Conservation (phyloP, 306 rosid species). For the Canavalia ensiformis region DNA sequence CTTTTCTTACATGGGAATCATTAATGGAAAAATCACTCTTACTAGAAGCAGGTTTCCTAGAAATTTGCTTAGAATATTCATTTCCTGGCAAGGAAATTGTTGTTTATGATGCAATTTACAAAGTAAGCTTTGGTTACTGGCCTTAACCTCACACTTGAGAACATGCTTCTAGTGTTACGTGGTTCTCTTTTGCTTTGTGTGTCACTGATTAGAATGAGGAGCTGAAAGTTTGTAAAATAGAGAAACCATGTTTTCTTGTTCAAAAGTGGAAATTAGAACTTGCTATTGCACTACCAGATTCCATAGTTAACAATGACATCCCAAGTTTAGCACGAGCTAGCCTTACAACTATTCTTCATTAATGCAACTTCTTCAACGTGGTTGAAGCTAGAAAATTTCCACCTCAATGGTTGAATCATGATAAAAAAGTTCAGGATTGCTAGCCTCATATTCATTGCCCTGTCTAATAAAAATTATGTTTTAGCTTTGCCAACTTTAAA, state of each 20-base stretch:
- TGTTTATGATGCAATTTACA: constrained; percentile 45
- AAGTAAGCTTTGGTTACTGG: constrained; percentile 53
- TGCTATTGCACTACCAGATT: constrained; percentile 72
- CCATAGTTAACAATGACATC: constrained; percentile 59
- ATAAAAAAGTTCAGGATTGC: constrained; percentile 80
- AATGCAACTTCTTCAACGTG: constrained; percentile 66
- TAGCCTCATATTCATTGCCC: constrained; percentile 76
- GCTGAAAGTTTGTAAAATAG: constrained; percentile 70
- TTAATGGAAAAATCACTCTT: constrained; percentile 66
- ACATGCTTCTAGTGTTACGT: constrained; percentile 17
- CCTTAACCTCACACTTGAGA: constrained; percentile 1
- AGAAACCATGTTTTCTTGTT: constrained; percentile 62
- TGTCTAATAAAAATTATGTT: constrained; percentile 53
- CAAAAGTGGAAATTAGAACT: constrained; percentile 62
- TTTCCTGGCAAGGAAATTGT: constrained; percentile 53
- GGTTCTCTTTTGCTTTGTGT: not conserved
- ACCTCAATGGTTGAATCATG: constrained; percentile 55
- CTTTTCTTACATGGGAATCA: constrained; percentile 62
- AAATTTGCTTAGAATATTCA: constrained; percentile 53
- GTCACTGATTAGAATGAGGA: constrained; percentile 54
- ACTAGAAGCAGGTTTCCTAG: constrained; percentile 70
- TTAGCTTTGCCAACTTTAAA: constrained; percentile 29
- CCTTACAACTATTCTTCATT: constrained; percentile 70
- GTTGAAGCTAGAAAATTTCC: constrained; percentile 55
- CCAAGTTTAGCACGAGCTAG: constrained; percentile 77